These are phyloP conservation scores for Larix kaempferi DNA, from an alignment of 75 land plant species.

Conservation along the genomic window DNA sequence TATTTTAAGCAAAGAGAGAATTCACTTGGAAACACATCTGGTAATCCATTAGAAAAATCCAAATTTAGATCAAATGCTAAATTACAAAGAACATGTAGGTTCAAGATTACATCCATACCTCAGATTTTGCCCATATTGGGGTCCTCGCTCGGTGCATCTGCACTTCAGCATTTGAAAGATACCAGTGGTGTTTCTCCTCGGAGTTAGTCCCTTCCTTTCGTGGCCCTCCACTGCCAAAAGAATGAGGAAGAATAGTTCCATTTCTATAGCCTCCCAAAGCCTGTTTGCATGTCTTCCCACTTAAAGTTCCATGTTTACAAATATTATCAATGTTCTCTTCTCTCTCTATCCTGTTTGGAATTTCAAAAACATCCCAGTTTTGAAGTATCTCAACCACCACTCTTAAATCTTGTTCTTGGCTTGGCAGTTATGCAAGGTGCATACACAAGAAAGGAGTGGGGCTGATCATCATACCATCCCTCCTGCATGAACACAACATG, in stretches of 20 bases:
- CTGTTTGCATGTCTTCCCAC: slow-evolving; percentile 11
- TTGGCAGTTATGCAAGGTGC: no score
- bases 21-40: slow-evolving; percentile 56
- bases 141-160: slow-evolving; percentile 57
- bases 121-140: slow-evolving; percentile 82
- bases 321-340: slow-evolving; percentile 43
- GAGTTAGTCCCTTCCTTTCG: slow-evolving; percentile 28
- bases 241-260: slow-evolving; percentile 6
- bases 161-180: slow-evolving; percentile 93
- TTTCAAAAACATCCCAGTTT: slow-evolving; percentile 92
- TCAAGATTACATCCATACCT: slow-evolving; percentile 39
- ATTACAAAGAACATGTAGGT: background rate
- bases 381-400: slow-evolving; percentile 75
- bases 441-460: no score
- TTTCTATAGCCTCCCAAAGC: slow-evolving; percentile 22
- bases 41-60: background rate
- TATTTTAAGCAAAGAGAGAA: no score
- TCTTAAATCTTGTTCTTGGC: slow-evolving; percentile 55
- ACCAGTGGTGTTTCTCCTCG: slow-evolving; percentile 55
- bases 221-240: slow-evolving; percentile 1
- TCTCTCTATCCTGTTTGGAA: slow-evolving; percentile 72
- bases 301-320: slow-evolving; percentile 36
- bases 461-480: no score
- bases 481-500: no score
- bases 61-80: background rate